Evolutionary conservation across 345 rosid genomes (phyloP).

Genomic region (Brassica carinata): DNA sequence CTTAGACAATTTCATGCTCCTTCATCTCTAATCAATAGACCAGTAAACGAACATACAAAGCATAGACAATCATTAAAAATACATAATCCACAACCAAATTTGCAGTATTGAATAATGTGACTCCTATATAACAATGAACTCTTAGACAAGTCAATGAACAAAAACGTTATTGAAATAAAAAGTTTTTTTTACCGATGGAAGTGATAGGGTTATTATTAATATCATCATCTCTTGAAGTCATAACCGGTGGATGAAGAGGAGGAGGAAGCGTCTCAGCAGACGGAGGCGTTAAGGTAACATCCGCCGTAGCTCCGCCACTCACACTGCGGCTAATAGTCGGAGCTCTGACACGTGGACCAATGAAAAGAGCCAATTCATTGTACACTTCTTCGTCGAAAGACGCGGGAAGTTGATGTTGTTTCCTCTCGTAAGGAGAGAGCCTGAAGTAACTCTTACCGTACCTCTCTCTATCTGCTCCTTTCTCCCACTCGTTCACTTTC

Average conservation of each 20-base stretch:
- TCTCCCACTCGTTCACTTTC: slow-evolving; percentile 95
- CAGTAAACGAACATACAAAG: slow-evolving; percentile 7
- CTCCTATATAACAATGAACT: slow-evolving; percentile 12
- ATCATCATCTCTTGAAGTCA: slow-evolving; percentile 32
- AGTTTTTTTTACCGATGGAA: slow-evolving; percentile 26
- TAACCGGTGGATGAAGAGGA: slow-evolving; percentile 53
- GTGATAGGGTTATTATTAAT: slow-evolving; percentile 14
- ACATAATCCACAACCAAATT: background rate
- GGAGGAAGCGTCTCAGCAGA: slow-evolving; percentile 44
- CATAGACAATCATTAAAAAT: background rate
- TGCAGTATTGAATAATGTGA: slow-evolving; percentile 19
- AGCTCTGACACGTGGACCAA: slow-evolving; percentile 80
- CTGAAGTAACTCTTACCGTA: slow-evolving; percentile 91
- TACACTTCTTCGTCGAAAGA: slow-evolving; percentile 97
- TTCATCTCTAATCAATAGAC: slow-evolving; percentile 10
- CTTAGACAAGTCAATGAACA: slow-evolving; percentile 15
- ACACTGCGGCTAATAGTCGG: slow-evolving; percentile 27
- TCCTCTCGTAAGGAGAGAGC: slow-evolving; percentile 92
- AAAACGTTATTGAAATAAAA: background rate
- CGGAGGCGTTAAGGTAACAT: slow-evolving; percentile 16
- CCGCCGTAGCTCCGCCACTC: slow-evolving; percentile 3
- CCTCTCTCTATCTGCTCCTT: slow-evolving; percentile 69
- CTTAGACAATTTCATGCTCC: background rate
- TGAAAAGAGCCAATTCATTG: slow-evolving; percentile 87
- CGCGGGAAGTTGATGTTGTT: slow-evolving; percentile 81